Evolutionary conservation across 176 grass and related monocot species (phyloP).

Genomic region (Guadua angustifolia): DNA sequence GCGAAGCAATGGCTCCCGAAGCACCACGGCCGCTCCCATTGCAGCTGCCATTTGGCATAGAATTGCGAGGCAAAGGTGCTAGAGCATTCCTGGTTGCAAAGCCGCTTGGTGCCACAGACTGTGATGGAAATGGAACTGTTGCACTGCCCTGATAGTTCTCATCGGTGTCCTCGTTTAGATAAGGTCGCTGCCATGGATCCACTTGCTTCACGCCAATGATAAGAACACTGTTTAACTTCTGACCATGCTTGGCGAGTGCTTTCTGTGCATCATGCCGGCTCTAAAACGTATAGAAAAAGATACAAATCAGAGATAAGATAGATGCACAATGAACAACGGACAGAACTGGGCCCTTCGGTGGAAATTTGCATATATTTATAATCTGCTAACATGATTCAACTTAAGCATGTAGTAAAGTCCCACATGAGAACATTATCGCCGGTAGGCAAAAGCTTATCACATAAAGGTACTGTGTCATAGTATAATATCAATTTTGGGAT

Average conservation of each 20-base stretch:
- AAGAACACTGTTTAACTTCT: slow-evolving; percentile 79
- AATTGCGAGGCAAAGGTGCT: slow-evolving; percentile 48
- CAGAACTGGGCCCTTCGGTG: background rate
- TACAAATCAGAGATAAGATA: slow-evolving; percentile 34
- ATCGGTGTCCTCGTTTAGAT: slow-evolving; percentile 59
- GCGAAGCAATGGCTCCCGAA: slow-evolving; percentile 76
- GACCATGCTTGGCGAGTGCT: slow-evolving; percentile 72
- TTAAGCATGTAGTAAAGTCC: slow-evolving; percentile 7
- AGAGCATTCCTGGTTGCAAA: slow-evolving; percentile 39
- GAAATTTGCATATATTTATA: background rate
- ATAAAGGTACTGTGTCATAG: slow-evolving; percentile 12
- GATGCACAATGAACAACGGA: background rate
- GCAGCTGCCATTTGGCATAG: slow-evolving; percentile 50
- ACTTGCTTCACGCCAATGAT: slow-evolving; percentile 81
- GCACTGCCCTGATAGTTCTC: slow-evolving; percentile 42
- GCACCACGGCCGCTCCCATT: slow-evolving; percentile 28
- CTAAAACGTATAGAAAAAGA: slow-evolving; percentile 33
- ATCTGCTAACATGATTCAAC: background rate
- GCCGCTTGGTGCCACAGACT: slow-evolving; percentile 37
- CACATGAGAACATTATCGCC: slow-evolving; percentile 18
- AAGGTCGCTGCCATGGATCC: slow-evolving; percentile 66
- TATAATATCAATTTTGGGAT: slow-evolving; percentile 5
- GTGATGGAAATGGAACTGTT: slow-evolving; percentile 52
- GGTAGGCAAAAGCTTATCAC: background rate
- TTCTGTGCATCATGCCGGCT: slow-evolving; percentile 75